phyloP scores from a whole-genome alignment of 2,329 filamentous ascomycete genomes.

The Fusarium udum region DNA sequence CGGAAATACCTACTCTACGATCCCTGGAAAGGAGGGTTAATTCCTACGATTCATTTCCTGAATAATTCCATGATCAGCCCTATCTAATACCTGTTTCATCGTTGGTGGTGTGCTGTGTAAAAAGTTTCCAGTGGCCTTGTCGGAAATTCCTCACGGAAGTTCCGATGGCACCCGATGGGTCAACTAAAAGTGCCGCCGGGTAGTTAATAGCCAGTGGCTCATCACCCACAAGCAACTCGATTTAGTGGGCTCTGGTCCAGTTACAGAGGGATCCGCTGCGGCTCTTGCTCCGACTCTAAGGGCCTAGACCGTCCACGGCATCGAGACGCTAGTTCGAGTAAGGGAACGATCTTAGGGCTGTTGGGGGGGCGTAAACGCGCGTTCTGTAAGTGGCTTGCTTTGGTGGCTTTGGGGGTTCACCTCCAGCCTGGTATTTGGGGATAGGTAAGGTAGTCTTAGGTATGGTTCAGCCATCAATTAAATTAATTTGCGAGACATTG shows the following conservation, averaged over 20 bases:
- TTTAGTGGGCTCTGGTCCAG: neutral
- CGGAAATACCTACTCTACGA: neutral
- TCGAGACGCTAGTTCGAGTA: neutral
- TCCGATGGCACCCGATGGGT: neutral
- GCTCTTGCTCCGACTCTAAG: neutral
- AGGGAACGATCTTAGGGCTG: neutral
- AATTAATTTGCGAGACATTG: neutral
- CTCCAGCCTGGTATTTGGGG: neutral
- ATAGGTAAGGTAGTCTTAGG: neutral
- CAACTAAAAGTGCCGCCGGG: neutral
- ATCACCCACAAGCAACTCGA: neutral
- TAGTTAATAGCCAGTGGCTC: neutral
- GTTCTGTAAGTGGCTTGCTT: neutral
- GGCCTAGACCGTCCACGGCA: neutral
- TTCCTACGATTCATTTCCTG: neutral
- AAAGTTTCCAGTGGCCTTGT: neutral
- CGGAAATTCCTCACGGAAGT: neutral
- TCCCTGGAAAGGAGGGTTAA: neutral
- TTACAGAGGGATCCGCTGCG: neutral
- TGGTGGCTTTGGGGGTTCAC: neutral
- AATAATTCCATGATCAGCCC: neutral
- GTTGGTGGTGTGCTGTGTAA: neutral
- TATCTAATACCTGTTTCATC: neutral
- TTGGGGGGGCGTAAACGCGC: neutral
- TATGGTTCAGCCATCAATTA: neutral